Percentiles rank a stretch among this genome's conserved stretches.
Conservation (phyloP, 225 moss, liverwort and hornwort genomes). For the Anthoceros angustus region DNA sequence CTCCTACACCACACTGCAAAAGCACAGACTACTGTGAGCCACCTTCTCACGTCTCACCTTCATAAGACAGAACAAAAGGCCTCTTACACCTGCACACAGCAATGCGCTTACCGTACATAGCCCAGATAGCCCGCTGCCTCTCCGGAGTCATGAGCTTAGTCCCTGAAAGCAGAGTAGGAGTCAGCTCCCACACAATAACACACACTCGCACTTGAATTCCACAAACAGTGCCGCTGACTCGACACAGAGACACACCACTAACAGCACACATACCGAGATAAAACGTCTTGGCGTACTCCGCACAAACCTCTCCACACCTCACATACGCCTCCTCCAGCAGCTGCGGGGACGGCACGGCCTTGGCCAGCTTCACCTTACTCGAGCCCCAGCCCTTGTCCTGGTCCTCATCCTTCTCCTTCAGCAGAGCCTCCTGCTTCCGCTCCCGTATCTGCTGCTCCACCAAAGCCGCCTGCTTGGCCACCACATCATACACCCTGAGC, state of each 20-base stretch:
- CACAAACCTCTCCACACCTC: constrained; percentile 83
- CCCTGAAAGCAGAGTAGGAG: constrained; percentile 23
- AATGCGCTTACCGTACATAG: constrained; percentile 59
- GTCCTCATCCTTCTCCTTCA: constrained; percentile 14
- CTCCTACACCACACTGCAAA: constrained; percentile 87
- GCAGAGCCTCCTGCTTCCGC: constrained; percentile 6
- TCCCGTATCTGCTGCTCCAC: constrained; percentile 44
- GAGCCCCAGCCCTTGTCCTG: no score
- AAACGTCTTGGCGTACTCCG: constrained; percentile 84
- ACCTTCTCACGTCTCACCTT: background rate
- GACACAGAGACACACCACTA: background rate
- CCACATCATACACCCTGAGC: constrained; percentile 60
- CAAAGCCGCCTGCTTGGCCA: constrained; percentile 84
- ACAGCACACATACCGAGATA: constrained; percentile 42
- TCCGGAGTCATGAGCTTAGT: constrained; percentile 89
- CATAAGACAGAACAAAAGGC: background rate
- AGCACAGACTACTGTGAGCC: background rate
- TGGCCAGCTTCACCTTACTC: constrained; percentile 9
- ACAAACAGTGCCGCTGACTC: background rate
- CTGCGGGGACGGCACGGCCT: constrained; percentile 18
- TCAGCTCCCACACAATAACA: background rate
- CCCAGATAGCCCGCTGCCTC: constrained; percentile 89
- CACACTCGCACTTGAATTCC: background rate
- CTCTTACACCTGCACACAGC: background rate
- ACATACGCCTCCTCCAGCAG: constrained; percentile 49